Evolutionary conservation across 1,284 basidiomycete species (phyloP).

Genomic region (Ganoderma sinense): DNA sequence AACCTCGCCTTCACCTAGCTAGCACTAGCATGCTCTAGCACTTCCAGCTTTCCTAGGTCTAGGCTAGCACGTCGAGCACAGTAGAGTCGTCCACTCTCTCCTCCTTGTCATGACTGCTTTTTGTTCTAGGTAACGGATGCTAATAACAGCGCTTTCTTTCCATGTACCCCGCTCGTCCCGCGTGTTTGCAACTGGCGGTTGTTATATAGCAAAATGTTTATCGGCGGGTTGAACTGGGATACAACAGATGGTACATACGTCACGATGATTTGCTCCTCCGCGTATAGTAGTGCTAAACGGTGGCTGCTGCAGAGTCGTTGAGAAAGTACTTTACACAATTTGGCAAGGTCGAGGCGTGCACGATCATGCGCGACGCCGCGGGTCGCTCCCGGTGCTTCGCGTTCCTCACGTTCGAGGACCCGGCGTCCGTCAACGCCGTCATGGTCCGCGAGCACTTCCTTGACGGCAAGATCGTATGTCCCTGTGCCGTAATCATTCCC

Average conservation of each 20-base stretch:
- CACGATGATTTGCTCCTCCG: conserved; percentile 36
- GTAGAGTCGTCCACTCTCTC: conserved; percentile 73
- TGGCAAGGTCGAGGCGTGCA: conserved; percentile 90
- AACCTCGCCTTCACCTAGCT: conserved; percentile 62
- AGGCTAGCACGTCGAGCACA: conserved; percentile 61
- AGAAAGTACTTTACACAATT: conserved; percentile 78
- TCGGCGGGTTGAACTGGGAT: conserved; percentile 98
- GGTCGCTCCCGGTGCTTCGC: conserved; percentile 95
- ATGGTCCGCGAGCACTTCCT: conserved; percentile 86
- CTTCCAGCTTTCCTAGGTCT: conserved; percentile 64
- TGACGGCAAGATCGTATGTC: conserved; percentile 90
- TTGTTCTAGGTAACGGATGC: conserved; percentile 80
- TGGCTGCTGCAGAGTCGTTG: conserved; percentile 61
- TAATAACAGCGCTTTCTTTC: conserved; percentile 68
- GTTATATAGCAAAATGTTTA: conserved; percentile 93
- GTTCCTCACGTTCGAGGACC: conserved; percentile 92
- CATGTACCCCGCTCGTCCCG: conserved; percentile 37
- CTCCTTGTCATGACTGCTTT: conserved; percentile 60
- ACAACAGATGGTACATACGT: conserved; percentile 89
- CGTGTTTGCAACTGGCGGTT: conserved; percentile 29
- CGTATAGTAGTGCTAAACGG: conserved; percentile 39
- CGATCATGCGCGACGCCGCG: conserved; percentile 93
- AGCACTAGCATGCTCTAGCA: conserved; percentile 50
- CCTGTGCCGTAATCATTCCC: conserved; percentile 72
- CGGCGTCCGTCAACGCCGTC: conserved; percentile 82